Evolutionary conservation across 495 filamentous ascomycete species (phyloP), one percentile per base, ranked within the genome.

Genomic region (Aspergillus saccharolyticus): DNA sequence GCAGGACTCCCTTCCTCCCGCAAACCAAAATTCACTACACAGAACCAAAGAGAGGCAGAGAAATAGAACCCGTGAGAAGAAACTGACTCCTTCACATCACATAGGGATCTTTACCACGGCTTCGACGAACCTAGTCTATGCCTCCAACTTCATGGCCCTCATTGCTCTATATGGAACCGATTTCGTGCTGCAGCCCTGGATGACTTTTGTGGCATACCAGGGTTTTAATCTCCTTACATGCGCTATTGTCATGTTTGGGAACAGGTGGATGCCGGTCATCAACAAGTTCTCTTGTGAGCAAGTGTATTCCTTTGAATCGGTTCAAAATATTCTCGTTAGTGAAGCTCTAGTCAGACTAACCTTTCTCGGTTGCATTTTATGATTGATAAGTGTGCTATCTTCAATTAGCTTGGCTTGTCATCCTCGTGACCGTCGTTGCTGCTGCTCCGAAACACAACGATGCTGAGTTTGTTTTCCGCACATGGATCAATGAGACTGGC

Each of bases 401-500:
- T 42, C 69, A 74, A 28, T 52, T 91, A n/a, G 80, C 78, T 12
- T 89, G 89, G 44, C 77, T 85, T 15, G 66, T 88, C n/a, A 72
- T 89, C 17, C 86, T 86, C 42, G 83, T 91, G 16, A 74, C 90
- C 21, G 87, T 91, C 4, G 80, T 84, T 45, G 84, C 84, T 0
- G 77, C 63, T 25, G 73, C 68, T 1, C 66, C 71, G 0, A 68
- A 65, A 0, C 83, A 86, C 48, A 85, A 87, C n/a, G 70, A 73
- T 4, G 79, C 75, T 54, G 60, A 75, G 17, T 87, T 85, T 53
- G 85, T 88, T 2, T 88, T 85, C 79, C 77, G 72, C 9, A 73
- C 83, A 5, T 86, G 82, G 74, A 83, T 83, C 22, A 88, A 89
- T 49, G 65, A 80, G 18, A 87, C 84, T 1, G 88, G 87, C 0